These are phyloP conservation scores for Camelina neglecta DNA, from an alignment of 345 rosid species.

Conservation along the genomic window DNA sequence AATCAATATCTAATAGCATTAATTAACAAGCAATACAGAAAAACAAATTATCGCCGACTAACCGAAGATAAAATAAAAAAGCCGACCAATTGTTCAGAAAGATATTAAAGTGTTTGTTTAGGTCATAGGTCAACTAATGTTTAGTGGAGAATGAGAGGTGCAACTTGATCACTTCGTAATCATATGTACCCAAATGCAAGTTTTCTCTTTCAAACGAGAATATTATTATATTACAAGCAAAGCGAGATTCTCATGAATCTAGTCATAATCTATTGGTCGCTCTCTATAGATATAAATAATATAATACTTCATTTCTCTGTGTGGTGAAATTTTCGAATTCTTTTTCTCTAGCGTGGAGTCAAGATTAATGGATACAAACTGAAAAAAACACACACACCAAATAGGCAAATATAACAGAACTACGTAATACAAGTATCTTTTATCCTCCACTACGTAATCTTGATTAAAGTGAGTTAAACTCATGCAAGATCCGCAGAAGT, in stretches of 20 bases:
- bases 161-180: slow-evolving; percentile 11
- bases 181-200: background rate
- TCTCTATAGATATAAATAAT: no score
- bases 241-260: slow-evolving; percentile 7
- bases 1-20: no score
- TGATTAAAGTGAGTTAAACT: background rate
- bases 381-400: background rate
- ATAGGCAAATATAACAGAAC: no score
- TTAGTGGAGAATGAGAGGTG: slow-evolving; percentile 25
- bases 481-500: background rate
- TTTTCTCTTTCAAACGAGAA: slow-evolving; percentile 6
- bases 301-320: no score
- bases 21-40: no score
- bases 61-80: no score
- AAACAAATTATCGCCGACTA: no score
- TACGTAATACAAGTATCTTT: background rate
- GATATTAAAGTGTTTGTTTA: background rate
- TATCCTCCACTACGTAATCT: background rate
- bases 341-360: background rate
- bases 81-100: no score
- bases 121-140: slow-evolving; percentile 26
- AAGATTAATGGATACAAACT: background rate
- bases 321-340: background rate
- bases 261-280: slow-evolving; percentile 8
- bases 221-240: slow-evolving; percentile 21